A percentile compares a stretch with the other conserved stretches of the same genome.
phyloP scores from a whole-genome alignment of 2,329 filamentous ascomycete genomes.

The Boeremia lycopersici region DNA sequence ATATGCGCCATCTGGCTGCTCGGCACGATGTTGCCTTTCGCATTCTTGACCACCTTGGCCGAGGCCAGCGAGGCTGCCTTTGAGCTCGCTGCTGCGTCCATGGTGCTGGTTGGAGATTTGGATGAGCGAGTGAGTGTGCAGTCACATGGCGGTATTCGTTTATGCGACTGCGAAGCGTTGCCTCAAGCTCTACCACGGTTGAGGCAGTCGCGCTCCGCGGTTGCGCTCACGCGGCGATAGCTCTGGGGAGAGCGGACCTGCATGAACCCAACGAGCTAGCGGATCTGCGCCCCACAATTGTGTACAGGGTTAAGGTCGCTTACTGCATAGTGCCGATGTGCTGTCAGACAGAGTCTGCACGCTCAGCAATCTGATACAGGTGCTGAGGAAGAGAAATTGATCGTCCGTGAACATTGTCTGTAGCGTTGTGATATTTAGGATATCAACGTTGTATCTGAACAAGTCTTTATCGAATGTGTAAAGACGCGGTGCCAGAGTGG shows the following conservation, averaged over 20 bases:
- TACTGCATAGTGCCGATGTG: not conserved
- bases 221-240: constrained; percentile 21
- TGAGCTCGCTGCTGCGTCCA: constrained; percentile 49
- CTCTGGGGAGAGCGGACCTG: constrained; percentile 35
- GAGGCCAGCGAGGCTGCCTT: constrained; percentile 49
- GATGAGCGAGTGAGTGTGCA: not conserved
- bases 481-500: constrained; percentile 20
- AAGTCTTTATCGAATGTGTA: not conserved
- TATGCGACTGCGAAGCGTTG: constrained; percentile 1
- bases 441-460: too few species aligned
- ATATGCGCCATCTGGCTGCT: constrained; percentile 50
- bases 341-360: not conserved
- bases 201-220: constrained; percentile 12
- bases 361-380: too few species aligned
- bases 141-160: constrained; percentile 15
- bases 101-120: constrained; percentile 23
- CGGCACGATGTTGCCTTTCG: constrained; percentile 48
- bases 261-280: constrained; percentile 36
- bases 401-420: too few species aligned
- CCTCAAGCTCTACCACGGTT: constrained; percentile 1
- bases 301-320: constrained; percentile 4
- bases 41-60: constrained; percentile 53
- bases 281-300: constrained; percentile 14
- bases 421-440: too few species aligned
- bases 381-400: too few species aligned